Evolutionary conservation across 768 basidiomycete genomes (phyloP).

Genomic region (Auricularia cornea): DNA sequence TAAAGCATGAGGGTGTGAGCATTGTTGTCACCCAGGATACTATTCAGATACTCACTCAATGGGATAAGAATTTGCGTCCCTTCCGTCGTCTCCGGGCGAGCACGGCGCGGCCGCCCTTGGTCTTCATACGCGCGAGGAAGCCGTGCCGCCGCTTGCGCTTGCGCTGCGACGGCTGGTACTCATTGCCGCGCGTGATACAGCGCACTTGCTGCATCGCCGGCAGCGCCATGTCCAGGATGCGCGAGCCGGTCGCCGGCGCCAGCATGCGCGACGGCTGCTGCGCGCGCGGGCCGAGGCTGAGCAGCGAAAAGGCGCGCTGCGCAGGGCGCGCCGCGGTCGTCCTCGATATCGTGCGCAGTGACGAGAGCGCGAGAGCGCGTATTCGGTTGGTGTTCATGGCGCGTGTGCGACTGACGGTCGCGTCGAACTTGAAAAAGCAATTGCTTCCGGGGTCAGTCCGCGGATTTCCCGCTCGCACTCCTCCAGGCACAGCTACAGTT

Average conservation of each 20-base stretch:
- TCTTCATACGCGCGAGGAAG: slow-evolving; percentile 70
- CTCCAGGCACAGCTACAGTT: no score
- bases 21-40: no score
- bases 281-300: not conserved
- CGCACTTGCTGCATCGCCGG: slow-evolving; percentile 40
- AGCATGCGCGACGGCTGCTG: not conserved
- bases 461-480: no score
- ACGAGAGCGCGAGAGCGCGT: not conserved
- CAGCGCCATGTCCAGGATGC: not conserved
- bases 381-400: not conserved
- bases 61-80: slow-evolving; percentile 72
- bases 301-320: not conserved
- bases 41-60: slow-evolving; percentile 35
- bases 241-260: not conserved
- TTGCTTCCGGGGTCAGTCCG: no score
- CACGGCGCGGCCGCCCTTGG: slow-evolving; percentile 61
- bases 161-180: slow-evolving; percentile 94
- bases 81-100: slow-evolving; percentile 62
- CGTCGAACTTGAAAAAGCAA: no score
- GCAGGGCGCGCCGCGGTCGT: not conserved
- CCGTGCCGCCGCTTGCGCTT: slow-evolving; percentile 90
- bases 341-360: not conserved
- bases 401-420: not conserved
- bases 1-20: no score
- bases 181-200: slow-evolving; percentile 64